phyloP scores from a whole-genome alignment of 2,329 filamentous ascomycete species.

The Chrysoporthe puriensis region DNA sequence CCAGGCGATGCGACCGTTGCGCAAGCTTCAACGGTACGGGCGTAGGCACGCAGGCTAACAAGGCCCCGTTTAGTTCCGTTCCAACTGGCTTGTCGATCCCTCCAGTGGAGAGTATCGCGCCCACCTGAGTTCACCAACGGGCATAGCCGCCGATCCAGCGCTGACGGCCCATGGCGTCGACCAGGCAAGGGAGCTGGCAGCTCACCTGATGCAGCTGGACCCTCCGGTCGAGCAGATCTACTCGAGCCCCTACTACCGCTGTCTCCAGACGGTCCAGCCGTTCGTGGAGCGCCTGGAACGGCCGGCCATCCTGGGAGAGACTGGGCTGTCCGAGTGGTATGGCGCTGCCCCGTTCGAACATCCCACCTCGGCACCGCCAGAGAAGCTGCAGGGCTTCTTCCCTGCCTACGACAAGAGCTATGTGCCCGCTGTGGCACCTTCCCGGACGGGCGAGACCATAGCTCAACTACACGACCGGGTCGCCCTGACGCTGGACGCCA shows the following conservation, averaged over 20 bases:
- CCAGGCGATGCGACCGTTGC: constrained; percentile 1
- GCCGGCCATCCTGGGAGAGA: constrained; percentile 54
- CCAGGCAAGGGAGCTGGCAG: constrained; percentile 78
- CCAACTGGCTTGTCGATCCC: constrained; percentile 85
- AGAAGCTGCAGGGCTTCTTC: constrained; percentile 69
- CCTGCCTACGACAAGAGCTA: constrained; percentile 63
- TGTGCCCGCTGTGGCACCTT: constrained; percentile 67
- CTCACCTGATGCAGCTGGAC: constrained; percentile 62
- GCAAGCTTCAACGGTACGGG: constrained; percentile 22
- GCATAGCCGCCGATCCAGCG: constrained; percentile 84
- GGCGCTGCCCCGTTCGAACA: constrained; percentile 85
- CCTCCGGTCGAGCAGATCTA: constrained; percentile 79
- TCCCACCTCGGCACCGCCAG: constrained; percentile 71
- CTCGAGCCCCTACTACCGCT: constrained; percentile 84
- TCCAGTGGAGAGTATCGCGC: constrained; percentile 77
- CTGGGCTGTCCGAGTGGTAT: constrained; percentile 83
- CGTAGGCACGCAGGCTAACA: constrained; percentile 24
- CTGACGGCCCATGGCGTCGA: constrained; percentile 84
- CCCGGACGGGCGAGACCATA: constrained; percentile 76
- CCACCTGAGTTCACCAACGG: constrained; percentile 78
- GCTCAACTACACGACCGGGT: constrained; percentile 79
- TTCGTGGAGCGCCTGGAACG: constrained; percentile 53
- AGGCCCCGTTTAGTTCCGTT: constrained; percentile 69
- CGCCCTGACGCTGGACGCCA: constrained; percentile 67
- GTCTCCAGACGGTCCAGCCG: constrained; percentile 80